These are phyloP conservation scores for Scenedesmus sp. DNA, from an alignment of 163 green algal genomes.

Conservation along the genomic window DNA sequence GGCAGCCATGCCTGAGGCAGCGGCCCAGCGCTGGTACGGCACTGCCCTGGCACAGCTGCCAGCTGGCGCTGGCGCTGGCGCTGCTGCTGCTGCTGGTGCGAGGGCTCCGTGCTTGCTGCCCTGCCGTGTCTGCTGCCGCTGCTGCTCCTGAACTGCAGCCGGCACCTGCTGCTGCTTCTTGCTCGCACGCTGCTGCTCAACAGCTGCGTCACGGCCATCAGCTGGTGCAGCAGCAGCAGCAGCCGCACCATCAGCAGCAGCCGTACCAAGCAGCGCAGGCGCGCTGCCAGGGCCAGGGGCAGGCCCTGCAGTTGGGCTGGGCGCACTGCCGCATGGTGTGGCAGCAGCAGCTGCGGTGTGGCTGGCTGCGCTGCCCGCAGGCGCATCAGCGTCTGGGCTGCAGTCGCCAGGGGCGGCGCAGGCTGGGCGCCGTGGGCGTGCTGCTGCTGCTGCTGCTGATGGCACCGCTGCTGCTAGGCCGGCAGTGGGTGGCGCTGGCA, in stretches of 20 bases:
- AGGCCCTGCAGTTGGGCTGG: not conserved
- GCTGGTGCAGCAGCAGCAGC: not conserved
- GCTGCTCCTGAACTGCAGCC: not conserved
- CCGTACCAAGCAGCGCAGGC: not conserved
- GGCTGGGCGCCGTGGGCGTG: not conserved
- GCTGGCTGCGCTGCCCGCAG: not conserved
- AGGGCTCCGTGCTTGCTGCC: not conserved
- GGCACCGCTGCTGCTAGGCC: not conserved
- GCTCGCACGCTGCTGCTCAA: not conserved
- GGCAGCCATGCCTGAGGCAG: not conserved
- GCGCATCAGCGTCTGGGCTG: not conserved
- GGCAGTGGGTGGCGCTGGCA: too few species aligned
- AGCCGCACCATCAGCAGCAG: not conserved
- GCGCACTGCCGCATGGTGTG: not conserved
- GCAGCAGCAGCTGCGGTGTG: not conserved
- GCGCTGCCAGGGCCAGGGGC: not conserved
- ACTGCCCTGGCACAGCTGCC: constrained; percentile 4
- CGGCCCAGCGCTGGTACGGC: constrained; percentile 23
- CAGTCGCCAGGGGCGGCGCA: not conserved
- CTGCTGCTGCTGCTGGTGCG: not conserved
- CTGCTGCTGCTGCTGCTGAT: constrained; percentile 12
- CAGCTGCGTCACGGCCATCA: not conserved
- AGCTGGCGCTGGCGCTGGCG: not conserved
- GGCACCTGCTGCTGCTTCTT: constrained; percentile 32
- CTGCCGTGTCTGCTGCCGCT: not conserved